Percentiles rank a stretch among this genome's conserved stretches.
These are phyloP conservation scores for Lanmaoa rubissima DNA, from an alignment of 768 basidiomycete species.

Conservation along the genomic window DNA sequence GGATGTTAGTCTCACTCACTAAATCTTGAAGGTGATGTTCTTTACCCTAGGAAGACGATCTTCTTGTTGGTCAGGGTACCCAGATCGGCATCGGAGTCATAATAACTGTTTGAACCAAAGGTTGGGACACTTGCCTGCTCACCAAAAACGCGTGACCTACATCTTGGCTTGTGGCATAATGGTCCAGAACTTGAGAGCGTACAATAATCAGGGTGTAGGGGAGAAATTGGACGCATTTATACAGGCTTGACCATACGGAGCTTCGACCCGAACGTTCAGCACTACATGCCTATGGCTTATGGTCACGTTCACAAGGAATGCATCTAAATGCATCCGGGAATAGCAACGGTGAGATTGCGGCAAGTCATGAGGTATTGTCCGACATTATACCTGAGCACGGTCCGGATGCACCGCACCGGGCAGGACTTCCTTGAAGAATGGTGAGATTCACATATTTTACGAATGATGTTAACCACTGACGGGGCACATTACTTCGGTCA, in stretches of 20 bases:
- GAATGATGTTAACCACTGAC: no score
- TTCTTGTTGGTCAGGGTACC: constrained; percentile 45
- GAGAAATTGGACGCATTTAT: not conserved
- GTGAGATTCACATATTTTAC: not conserved
- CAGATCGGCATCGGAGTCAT: constrained; percentile 61
- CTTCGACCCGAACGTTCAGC: constrained; percentile 1
- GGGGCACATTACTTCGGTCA: not conserved
- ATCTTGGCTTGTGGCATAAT: constrained; percentile 48
- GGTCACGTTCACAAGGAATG: constrained; percentile 12
- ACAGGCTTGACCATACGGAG: not conserved
- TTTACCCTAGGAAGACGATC: constrained; percentile 61
- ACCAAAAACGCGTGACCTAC: constrained; percentile 32
- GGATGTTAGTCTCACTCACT: not conserved
- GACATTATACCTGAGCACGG: constrained; percentile 6
- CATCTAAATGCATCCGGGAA: constrained; percentile 3
- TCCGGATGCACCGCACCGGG: constrained; percentile 2
- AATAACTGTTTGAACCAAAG: constrained; percentile 34
- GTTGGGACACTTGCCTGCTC: not conserved
- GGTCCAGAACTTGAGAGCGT: not conserved
- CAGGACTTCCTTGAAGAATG: not conserved
- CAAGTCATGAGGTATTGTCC: constrained; percentile 16
- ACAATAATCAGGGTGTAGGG: not conserved
- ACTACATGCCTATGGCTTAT: not conserved
- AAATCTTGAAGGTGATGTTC: not conserved
- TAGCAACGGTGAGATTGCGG: constrained; percentile 10